Conservation (phyloP, 306 rosid species). For the Fragaria nilgerrensis region DNA sequence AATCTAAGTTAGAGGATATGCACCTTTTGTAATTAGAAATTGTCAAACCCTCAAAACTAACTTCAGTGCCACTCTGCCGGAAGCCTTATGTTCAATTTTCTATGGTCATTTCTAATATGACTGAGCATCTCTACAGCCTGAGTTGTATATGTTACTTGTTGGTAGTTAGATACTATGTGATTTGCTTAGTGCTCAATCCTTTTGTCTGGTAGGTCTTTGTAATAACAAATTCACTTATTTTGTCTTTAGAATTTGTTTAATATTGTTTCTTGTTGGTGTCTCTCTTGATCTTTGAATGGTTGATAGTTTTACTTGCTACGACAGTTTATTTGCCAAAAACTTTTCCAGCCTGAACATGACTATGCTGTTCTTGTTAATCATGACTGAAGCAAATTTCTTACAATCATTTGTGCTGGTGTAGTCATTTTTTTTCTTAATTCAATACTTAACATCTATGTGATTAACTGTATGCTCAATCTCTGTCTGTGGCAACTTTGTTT, state of each 20-base stretch:
- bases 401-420: not conserved
- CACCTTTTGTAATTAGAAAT: not conserved
- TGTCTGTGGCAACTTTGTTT: not conserved
- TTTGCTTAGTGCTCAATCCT: not conserved
- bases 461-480: not conserved
- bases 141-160: not conserved
- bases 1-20: not conserved
- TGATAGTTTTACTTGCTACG: not conserved
- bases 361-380: not conserved
- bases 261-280: not conserved
- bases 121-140: not conserved
- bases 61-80: not conserved
- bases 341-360: not conserved
- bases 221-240: not conserved
- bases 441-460: not conserved
- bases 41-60: not conserved
- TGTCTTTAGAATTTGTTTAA: not conserved
- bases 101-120: not conserved
- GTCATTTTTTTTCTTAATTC: not conserved
- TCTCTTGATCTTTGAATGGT: not conserved
- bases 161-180: not conserved
- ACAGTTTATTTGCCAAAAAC: not conserved
- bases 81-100: not conserved
- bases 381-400: not conserved
- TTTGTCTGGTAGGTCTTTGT: not conserved